These are phyloP conservation scores for Phragmites australis DNA, from an alignment of 176 grass and related monocot species.

Conservation along the genomic window DNA sequence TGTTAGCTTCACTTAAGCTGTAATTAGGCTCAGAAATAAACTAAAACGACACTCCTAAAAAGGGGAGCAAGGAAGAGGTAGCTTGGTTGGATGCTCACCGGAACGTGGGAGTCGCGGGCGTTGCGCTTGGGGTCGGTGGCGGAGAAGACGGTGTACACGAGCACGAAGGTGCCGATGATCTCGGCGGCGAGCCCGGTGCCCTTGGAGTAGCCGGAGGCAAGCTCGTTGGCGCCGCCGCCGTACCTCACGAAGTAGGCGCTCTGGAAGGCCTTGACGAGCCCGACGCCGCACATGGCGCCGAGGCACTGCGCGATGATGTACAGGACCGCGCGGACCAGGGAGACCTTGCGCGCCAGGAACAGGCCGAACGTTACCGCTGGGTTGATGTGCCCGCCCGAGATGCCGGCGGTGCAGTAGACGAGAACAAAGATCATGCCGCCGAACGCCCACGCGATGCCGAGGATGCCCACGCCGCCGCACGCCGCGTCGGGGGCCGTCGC, in stretches of 20 bases:
- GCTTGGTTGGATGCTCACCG: slow-evolving; percentile 54
- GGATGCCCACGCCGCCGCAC: slow-evolving; percentile 75
- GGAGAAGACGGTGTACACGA: slow-evolving; percentile 99
- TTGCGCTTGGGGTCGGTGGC: slow-evolving; percentile 98
- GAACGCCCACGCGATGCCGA: slow-evolving; percentile 97
- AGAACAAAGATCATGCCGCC: slow-evolving; percentile 99
- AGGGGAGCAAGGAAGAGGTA: neutral
- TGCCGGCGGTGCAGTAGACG: slow-evolving; percentile 98
- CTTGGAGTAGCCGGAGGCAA: slow-evolving; percentile 64
- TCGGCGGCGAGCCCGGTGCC: slow-evolving; percentile 90
- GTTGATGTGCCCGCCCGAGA: slow-evolving; percentile 96
- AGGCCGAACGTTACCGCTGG: slow-evolving; percentile 90
- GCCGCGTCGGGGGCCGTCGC: neutral
- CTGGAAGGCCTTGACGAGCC: slow-evolving; percentile 92
- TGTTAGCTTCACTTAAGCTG: slow-evolving; percentile 24
- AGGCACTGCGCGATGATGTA: slow-evolving; percentile 96
- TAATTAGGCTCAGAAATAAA: neutral
- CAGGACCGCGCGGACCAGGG: slow-evolving; percentile 74
- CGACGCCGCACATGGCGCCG: slow-evolving; percentile 85
- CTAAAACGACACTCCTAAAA: neutral
- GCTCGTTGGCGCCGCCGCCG: slow-evolving; percentile 79
- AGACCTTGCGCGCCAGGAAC: slow-evolving; percentile 84
- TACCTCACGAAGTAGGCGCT: slow-evolving; percentile 68
- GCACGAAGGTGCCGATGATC: slow-evolving; percentile 98
- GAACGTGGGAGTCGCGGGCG: slow-evolving; percentile 95